Percentiles rank a stretch among this genome's conserved stretches.
Evolutionary conservation across 2,329 filamentous ascomycete genomes (phyloP).

Genomic region (Geosmithia morbida): DNA sequence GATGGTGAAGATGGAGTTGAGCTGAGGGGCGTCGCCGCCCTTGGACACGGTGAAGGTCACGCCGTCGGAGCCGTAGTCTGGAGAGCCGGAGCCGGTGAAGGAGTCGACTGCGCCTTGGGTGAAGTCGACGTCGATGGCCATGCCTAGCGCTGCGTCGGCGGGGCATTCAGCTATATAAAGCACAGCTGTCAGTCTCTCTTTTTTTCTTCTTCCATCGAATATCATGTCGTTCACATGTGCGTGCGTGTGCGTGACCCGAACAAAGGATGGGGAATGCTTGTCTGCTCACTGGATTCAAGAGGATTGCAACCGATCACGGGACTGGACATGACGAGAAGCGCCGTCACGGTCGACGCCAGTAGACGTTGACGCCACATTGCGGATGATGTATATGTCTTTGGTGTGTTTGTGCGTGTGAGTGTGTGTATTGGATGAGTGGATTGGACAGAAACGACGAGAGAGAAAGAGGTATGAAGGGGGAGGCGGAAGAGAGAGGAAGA

Average conservation of each 20-base stretch:
- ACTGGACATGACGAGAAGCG: slow-evolving; percentile 9
- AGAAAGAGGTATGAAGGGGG: background rate
- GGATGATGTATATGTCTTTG: background rate
- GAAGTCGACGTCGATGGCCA: slow-evolving; percentile 75
- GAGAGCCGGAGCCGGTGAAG: slow-evolving; percentile 56
- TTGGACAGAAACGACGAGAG: background rate
- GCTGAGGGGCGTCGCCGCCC: slow-evolving; percentile 71
- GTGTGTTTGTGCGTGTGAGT: background rate
- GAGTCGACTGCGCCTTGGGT: slow-evolving; percentile 62
- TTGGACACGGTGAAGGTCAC: slow-evolving; percentile 66
- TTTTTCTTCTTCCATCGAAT: background rate
- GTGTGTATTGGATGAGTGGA: background rate
- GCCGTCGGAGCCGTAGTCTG: slow-evolving; percentile 63
- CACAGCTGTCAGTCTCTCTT: background rate
- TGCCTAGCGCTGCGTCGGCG: slow-evolving; percentile 66
- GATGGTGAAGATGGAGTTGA: slow-evolving; percentile 90
- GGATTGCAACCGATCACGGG: slow-evolving; percentile 22
- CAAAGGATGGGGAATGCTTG: background rate
- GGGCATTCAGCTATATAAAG: slow-evolving; percentile 37
- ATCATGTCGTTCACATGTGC: too few species aligned
- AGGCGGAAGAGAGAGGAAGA: background rate
- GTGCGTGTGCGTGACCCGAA: too few species aligned
- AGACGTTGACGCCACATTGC: slow-evolving; percentile 1
- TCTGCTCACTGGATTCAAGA: slow-evolving; percentile 15
- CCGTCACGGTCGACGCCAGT: background rate